Evolutionary conservation across 1,139 yeast species (phyloP).

Genomic region (Candida glucosophila): DNA sequence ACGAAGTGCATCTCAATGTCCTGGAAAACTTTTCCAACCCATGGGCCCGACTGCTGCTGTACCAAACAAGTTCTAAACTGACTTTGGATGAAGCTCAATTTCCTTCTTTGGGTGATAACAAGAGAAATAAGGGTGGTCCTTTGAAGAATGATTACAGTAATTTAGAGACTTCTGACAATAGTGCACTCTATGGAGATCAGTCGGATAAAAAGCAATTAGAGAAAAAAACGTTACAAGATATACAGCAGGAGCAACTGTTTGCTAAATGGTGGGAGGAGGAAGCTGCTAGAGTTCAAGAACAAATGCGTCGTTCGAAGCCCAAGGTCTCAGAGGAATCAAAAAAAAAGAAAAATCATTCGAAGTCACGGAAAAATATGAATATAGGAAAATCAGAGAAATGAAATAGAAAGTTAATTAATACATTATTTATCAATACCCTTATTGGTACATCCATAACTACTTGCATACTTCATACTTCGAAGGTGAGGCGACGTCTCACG

Average conservation of each 20-base stretch:
- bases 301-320: slow-evolving; percentile 16
- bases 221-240: slow-evolving; percentile 48
- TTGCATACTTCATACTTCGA: too few species aligned
- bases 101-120: slow-evolving; percentile 1
- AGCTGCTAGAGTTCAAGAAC: slow-evolving; percentile 47
- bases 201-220: slow-evolving; percentile 19
- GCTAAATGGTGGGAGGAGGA: slow-evolving; percentile 80
- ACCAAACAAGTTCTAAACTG: not conserved
- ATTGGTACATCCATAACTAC: too few species aligned
- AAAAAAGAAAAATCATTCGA: slow-evolving; percentile 1
- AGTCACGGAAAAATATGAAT: not conserved
- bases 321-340: slow-evolving; percentile 2
- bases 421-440: too few species aligned
- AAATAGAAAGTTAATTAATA: too few species aligned
- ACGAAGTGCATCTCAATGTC: not conserved
- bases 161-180: too few species aligned
- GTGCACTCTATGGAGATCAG: slow-evolving; percentile 1
- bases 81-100: not conserved
- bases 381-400: too few species aligned
- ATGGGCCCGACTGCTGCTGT: not conserved
- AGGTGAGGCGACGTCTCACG: too few species aligned
- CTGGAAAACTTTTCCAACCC: slow-evolving; percentile 1
- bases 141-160: not conserved
- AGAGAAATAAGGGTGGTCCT: not conserved
- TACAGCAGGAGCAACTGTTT: slow-evolving; percentile 74